A percentile compares a stretch with the other conserved stretches of the same genome.
These are phyloP conservation scores for Hyaloperonospora brassicae DNA, from an alignment of 352 stramenopile genomes.

Conservation along the genomic window DNA sequence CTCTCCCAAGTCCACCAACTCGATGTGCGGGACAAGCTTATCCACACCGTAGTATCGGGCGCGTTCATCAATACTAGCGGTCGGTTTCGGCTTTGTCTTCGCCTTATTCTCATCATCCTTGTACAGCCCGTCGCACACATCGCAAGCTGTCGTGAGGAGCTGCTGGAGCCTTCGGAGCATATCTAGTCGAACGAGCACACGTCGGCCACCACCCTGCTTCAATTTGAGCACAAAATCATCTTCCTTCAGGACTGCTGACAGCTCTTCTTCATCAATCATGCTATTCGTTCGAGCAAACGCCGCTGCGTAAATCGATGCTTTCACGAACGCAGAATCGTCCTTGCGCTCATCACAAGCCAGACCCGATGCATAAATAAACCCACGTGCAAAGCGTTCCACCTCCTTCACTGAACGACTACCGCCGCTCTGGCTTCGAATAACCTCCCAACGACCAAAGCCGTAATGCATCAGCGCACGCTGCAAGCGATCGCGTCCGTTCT, in stretches of 20 bases:
- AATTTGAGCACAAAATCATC: slow-evolving; percentile 83
- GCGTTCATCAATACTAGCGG: slow-evolving; percentile 63
- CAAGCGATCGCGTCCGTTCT: slow-evolving; percentile 76
- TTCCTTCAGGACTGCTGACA: slow-evolving; percentile 73
- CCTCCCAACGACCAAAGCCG: slow-evolving; percentile 80
- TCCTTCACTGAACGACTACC: slow-evolving; percentile 79
- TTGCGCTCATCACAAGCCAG: slow-evolving; percentile 67
- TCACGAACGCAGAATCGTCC: slow-evolving; percentile 79
- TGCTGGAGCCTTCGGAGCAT: slow-evolving; percentile 76
- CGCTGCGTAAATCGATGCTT: slow-evolving; percentile 63
- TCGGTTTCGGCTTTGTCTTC: slow-evolving; percentile 24
- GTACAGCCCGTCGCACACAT: slow-evolving; percentile 53
- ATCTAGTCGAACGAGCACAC: slow-evolving; percentile 76
- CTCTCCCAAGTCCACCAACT: slow-evolving; percentile 60
- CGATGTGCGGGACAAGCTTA: slow-evolving; percentile 48
- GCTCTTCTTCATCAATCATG: slow-evolving; percentile 65
- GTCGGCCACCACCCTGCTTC: slow-evolving; percentile 76
- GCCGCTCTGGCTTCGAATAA: slow-evolving; percentile 81
- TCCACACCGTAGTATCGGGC: slow-evolving; percentile 64
- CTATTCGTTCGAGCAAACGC: slow-evolving; percentile 54
- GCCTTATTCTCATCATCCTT: slow-evolving; percentile 13
- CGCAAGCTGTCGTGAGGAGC: slow-evolving; percentile 49
- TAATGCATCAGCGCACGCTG: slow-evolving; percentile 86
- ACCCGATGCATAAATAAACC: slow-evolving; percentile 83
- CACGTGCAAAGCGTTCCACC: slow-evolving; percentile 74